These are phyloP conservation scores for Colletotrichum karsti DNA, from an alignment of 2,329 filamentous ascomycete species.

Conservation along the genomic window DNA sequence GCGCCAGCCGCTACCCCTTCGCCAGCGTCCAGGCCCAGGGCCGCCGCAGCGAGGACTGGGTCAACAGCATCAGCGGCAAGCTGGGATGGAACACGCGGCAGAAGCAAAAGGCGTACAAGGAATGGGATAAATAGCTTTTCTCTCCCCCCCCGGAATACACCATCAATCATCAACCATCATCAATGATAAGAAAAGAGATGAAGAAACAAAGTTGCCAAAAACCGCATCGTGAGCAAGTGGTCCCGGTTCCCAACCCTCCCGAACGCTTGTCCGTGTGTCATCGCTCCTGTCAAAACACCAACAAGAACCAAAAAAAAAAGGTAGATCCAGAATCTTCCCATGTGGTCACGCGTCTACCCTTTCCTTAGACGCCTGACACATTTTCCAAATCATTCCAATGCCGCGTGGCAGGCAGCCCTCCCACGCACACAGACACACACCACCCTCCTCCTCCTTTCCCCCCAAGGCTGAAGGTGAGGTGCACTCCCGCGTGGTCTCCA, in stretches of 20 bases:
- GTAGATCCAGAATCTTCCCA: neutral
- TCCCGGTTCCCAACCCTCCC: neutral
- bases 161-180: neutral
- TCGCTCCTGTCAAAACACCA: neutral
- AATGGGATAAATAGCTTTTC: conserved; percentile 48
- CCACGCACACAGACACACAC: neutral
- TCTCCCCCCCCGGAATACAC: no score
- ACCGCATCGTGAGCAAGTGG: neutral
- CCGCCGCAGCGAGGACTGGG: conserved; percentile 78
- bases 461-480: no score
- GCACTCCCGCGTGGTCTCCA: no score
- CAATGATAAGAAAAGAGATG: neutral
- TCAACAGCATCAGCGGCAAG: conserved; percentile 82
- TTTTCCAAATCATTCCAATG: conserved; percentile 1
- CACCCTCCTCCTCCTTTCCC: no score
- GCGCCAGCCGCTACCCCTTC: conserved; percentile 82
- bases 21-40: conserved; percentile 78
- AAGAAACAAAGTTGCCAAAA: neutral
- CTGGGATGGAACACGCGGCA: conserved; percentile 84
- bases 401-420: neutral
- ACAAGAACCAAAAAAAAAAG: no score
- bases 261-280: neutral
- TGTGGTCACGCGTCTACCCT: neutral
- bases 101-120: conserved; percentile 72
- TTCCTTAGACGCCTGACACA: neutral